A percentile compares a stretch with the other conserved stretches of the same genome.
These are phyloP conservation scores for Polytrichum commune DNA, from an alignment of 225 moss, liverwort and hornwort genomes.

Conservation along the genomic window DNA sequence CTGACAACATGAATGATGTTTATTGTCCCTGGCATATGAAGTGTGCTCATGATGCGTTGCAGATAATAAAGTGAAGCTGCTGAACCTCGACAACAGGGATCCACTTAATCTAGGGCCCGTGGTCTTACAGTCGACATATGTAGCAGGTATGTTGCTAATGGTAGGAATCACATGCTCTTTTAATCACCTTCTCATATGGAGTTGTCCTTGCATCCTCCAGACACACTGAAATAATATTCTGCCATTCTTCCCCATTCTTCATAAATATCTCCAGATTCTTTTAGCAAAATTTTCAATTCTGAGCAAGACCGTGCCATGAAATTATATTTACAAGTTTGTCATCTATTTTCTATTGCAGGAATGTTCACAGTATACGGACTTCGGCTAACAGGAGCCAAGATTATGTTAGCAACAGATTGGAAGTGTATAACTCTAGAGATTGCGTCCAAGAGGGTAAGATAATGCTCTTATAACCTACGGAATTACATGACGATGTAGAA, in stretches of 20 bases:
- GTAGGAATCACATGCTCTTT: no score
- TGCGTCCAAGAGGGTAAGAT: background rate
- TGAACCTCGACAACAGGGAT: background rate
- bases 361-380: background rate
- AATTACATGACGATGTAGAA: no score
- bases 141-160: background rate
- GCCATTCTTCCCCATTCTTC: no score
- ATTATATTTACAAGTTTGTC: background rate
- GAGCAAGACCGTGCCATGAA: no score
- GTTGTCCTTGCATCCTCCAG: no score
- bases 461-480: no score
- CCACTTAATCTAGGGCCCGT: background rate
- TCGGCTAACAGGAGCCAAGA: background rate
- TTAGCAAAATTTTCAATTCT: no score
- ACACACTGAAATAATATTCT: no score
- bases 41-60: background rate
- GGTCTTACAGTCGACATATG: constrained; percentile 9
- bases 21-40: background rate
- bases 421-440: constrained; percentile 1
- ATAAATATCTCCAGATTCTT: no score
- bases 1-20: background rate
- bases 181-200: no score
- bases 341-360: background rate
- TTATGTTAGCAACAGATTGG: background rate
- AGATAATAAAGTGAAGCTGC: background rate